phyloP scores from a whole-genome alignment of 1,139 yeast species.

The Pichia sp. region DNA sequence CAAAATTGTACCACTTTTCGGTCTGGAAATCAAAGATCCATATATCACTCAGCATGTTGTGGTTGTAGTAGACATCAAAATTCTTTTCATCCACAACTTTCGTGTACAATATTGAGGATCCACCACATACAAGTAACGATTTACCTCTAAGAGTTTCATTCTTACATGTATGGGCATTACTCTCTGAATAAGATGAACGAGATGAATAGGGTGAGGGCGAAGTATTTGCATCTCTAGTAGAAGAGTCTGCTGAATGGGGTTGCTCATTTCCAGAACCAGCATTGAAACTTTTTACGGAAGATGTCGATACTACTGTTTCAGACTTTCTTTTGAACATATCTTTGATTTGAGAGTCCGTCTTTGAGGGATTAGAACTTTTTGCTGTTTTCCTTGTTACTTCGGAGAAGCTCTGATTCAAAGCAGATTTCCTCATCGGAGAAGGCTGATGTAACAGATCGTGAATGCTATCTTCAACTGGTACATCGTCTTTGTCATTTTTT shows the following conservation, averaged over 20 bases:
- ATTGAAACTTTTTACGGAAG: not conserved
- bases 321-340: not conserved
- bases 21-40: conserved; percentile 44
- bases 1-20: conserved; percentile 37
- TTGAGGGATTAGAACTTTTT: not conserved
- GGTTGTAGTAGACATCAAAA: conserved; percentile 24
- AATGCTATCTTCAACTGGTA: not conserved
- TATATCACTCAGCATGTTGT: conserved; percentile 39
- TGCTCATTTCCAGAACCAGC: conserved; percentile 7
- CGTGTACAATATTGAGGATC: conserved; percentile 34
- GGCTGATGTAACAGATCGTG: not conserved
- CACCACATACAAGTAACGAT: conserved; percentile 41
- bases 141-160: conserved; percentile 18
- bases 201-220: not conserved
- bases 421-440: not conserved
- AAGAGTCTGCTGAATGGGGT: conserved; percentile 6
- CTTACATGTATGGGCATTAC: conserved; percentile 10
- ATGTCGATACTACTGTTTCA: not conserved
- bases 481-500: not conserved
- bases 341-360: not conserved
- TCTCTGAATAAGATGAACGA: not conserved
- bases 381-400: not conserved
- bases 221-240: not conserved
- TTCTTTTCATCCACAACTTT: conserved; percentile 21
- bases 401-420: not conserved